A percentile compares a stretch with the other conserved stretches of the same genome.
Conservation (phyloP, 495 filamentous ascomycete genomes). For the Daldinia vernicosa region DNA sequence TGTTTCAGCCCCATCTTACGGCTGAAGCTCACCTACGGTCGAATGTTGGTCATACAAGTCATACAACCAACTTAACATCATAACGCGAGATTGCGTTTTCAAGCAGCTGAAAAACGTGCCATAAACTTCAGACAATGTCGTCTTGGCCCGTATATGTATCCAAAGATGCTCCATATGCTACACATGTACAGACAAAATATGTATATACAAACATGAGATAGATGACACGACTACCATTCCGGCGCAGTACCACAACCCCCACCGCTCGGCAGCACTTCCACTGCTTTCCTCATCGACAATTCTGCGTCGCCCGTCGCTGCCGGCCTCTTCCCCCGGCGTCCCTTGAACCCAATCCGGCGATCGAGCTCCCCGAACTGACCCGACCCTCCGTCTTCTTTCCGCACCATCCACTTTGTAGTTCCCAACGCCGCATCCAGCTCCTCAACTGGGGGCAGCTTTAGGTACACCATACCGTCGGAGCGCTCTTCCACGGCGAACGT, state of each 20-base stretch:
- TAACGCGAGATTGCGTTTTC: not conserved
- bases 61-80: not conserved
- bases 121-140: not conserved
- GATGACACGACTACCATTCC: constrained; percentile 67
- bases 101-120: not conserved
- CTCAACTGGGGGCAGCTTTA: constrained; percentile 84
- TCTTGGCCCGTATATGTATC: not conserved
- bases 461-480: constrained; percentile 82
- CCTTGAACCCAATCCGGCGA: constrained; percentile 61
- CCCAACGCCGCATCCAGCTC: constrained; percentile 86
- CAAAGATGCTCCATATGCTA: not conserved
- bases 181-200: not conserved
- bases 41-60: constrained; percentile 4
- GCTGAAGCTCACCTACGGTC: not conserved
- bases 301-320: not conserved
- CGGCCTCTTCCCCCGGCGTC: constrained; percentile 49
- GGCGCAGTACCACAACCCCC: constrained; percentile 64
- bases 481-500: constrained; percentile 85
- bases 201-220: not conserved
- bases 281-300: constrained; percentile 47
- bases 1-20: not conserved
- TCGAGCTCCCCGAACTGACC: constrained; percentile 73
- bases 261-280: constrained; percentile 55
- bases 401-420: constrained; percentile 84
- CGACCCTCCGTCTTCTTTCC: constrained; percentile 69